These are phyloP conservation scores for Botrytis deweyae DNA, from an alignment of 2,329 filamentous ascomycete genomes.

Conservation along the genomic window DNA sequence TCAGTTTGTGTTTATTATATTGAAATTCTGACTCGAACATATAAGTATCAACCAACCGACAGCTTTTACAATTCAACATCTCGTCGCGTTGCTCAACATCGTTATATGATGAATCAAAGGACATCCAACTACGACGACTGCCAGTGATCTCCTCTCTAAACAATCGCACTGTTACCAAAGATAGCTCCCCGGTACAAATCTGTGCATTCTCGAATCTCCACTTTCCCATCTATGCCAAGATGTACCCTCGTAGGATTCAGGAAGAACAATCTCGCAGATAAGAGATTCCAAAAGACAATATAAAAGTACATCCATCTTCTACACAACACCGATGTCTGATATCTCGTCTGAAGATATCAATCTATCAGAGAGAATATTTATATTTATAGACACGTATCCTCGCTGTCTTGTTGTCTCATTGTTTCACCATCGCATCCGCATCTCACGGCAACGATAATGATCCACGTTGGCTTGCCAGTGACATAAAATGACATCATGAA, in stretches of 20 bases:
- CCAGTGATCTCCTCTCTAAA: background rate
- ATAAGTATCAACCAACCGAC: background rate
- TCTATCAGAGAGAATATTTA: background rate
- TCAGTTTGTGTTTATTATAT: background rate
- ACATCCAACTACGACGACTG: background rate
- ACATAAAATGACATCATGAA: constrained; percentile 12
- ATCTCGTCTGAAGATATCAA: background rate
- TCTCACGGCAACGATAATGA: background rate
- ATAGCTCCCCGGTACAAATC: background rate
- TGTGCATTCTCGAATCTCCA: background rate
- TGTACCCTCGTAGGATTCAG: background rate
- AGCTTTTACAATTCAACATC: too few species aligned
- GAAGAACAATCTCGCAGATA: background rate
- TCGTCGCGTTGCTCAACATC: background rate
- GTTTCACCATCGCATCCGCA: background rate
- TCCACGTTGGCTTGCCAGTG: background rate
- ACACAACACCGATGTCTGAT: background rate
- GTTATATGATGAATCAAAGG: too few species aligned
- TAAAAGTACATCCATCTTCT: background rate
- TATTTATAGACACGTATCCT: background rate
- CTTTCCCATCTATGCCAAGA: background rate
- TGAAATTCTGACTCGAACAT: background rate
- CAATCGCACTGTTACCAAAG: background rate
- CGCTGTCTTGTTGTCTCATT: background rate
- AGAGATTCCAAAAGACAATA: background rate